phyloP scores from a whole-genome alignment of 306 rosid genomes.

The Quercus engelmannii region DNA sequence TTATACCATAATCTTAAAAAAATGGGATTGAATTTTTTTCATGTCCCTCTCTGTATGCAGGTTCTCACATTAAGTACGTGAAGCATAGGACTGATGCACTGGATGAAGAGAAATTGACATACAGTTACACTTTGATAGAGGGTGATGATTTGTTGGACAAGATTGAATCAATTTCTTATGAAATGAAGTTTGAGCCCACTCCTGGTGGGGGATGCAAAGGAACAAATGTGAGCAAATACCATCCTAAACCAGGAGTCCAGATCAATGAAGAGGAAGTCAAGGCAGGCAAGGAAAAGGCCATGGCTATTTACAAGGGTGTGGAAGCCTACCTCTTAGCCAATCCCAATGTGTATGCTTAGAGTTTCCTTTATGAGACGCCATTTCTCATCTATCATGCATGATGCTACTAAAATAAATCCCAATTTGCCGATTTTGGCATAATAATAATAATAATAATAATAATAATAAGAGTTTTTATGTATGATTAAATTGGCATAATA shows the following conservation, averaged over 20 bases:
- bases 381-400: neutral
- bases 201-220: constrained; percentile 28
- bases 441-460: no score
- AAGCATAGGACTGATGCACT: constrained; percentile 38
- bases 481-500: no score
- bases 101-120: constrained; percentile 32
- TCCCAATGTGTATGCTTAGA: constrained; percentile 33
- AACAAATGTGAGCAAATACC: constrained; percentile 22
- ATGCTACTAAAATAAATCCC: neutral
- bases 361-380: neutral
- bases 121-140: constrained; percentile 23
- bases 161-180: constrained; percentile 27
- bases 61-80: constrained; percentile 19
- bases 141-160: constrained; percentile 25
- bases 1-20: neutral
- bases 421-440: neutral
- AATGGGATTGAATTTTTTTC: neutral
- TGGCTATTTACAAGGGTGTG: constrained; percentile 25
- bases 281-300: constrained; percentile 21
- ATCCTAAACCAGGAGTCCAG: constrained; percentile 34
- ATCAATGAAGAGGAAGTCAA: constrained; percentile 41
- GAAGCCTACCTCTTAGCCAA: constrained; percentile 40
- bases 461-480: no score
- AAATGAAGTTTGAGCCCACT: constrained; percentile 30
- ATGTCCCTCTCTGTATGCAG: constrained; percentile 7